phyloP scores from a whole-genome alignment of 495 filamentous ascomycete genomes.

The Rostrohypoxylon terebratum region DNA sequence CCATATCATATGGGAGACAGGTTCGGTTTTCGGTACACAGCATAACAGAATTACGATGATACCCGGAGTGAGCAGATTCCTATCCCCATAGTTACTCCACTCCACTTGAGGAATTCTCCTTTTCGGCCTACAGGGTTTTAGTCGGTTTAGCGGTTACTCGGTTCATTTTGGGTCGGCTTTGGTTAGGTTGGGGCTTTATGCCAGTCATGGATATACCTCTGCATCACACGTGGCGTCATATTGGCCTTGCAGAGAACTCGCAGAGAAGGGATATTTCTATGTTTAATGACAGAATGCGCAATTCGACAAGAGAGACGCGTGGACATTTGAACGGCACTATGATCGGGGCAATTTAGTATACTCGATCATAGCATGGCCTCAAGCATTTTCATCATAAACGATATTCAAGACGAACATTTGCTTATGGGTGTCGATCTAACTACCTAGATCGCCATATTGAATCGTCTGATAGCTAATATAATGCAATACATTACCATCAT shows the following conservation, averaged over 20 bases:
- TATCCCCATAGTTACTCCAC: slow-evolving; percentile 49
- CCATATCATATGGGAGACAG: slow-evolving; percentile 33
- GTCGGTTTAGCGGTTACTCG: slow-evolving; percentile 21
- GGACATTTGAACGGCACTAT: not conserved
- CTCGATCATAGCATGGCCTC: not conserved
- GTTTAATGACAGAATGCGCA: slow-evolving; percentile 27
- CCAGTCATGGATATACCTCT: slow-evolving; percentile 40
- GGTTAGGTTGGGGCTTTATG: slow-evolving; percentile 35
- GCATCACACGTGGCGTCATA: slow-evolving; percentile 40
- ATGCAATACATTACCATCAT: not conserved
- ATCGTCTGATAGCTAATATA: slow-evolving; percentile 14
- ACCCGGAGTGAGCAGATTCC: slow-evolving; percentile 53
- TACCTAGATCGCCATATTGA: slow-evolving; percentile 3
- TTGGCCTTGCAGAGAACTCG: slow-evolving; percentile 28
- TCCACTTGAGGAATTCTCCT: slow-evolving; percentile 43
- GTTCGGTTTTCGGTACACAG: slow-evolving; percentile 45
- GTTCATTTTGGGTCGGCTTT: slow-evolving; percentile 27
- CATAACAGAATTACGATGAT: slow-evolving; percentile 53
- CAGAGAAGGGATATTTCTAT: slow-evolving; percentile 26
- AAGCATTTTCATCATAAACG: not conserved
- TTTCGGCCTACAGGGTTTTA: slow-evolving; percentile 24
- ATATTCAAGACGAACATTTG: not conserved
- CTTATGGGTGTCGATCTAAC: not conserved
- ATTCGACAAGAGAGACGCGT: not conserved
- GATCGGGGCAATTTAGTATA: not conserved